phyloP scores from a whole-genome alignment of 1,284 basidiomycete genomes.

The Wallemia mellicola region DNA sequence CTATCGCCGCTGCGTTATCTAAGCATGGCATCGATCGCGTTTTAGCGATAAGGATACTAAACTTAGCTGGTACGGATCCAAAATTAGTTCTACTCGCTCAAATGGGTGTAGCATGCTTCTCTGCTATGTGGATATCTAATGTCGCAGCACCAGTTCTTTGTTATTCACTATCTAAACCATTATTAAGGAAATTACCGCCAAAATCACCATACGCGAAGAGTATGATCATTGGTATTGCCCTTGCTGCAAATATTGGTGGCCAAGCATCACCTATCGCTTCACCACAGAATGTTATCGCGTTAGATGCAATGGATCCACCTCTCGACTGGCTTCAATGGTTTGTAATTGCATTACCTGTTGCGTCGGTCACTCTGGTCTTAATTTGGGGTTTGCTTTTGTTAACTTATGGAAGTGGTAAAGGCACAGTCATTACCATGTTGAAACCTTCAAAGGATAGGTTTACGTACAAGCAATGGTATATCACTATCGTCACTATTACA shows the following conservation, averaged over 20 bases:
- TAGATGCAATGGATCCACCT: slow-evolving; percentile 56
- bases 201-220: slow-evolving; percentile 67
- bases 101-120: slow-evolving; percentile 91
- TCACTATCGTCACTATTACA: slow-evolving; percentile 46
- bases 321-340: slow-evolving; percentile 88
- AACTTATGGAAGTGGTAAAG: slow-evolving; percentile 58
- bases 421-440: slow-evolving; percentile 51
- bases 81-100: slow-evolving; percentile 66
- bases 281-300: slow-evolving; percentile 86
- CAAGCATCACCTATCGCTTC: slow-evolving; percentile 44
- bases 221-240: slow-evolving; percentile 79
- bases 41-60: slow-evolving; percentile 70
- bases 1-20: slow-evolving; percentile 79
- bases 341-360: slow-evolving; percentile 69
- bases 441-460: slow-evolving; percentile 50
- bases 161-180: slow-evolving; percentile 83
- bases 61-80: slow-evolving; percentile 62
- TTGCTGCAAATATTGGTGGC: slow-evolving; percentile 94
- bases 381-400: slow-evolving; percentile 76
- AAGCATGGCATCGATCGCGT: slow-evolving; percentile 94
- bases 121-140: slow-evolving; percentile 98
- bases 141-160: slow-evolving; percentile 91
- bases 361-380: slow-evolving; percentile 46
- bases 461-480: slow-evolving; percentile 66
- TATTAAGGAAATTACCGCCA: slow-evolving; percentile 64